Percentiles rank a stretch among this genome's conserved stretches.
These are phyloP conservation scores for Striga hermonthica DNA, from an alignment of 305 asterid species.

Conservation along the genomic window DNA sequence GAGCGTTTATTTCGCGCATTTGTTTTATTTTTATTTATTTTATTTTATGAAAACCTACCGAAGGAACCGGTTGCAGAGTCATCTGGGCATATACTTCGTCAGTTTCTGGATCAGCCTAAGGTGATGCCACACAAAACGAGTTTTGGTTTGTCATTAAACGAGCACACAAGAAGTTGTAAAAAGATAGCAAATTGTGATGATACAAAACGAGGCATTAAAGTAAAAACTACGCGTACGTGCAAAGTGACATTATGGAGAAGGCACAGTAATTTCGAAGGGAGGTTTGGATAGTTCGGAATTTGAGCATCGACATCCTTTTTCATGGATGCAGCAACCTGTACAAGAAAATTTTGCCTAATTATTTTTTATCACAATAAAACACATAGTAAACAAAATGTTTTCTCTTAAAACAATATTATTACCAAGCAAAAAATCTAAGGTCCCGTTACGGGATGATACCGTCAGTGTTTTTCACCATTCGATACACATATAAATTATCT, in stretches of 20 bases:
- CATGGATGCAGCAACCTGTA: slow-evolving; percentile 19
- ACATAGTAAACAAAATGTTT: no score
- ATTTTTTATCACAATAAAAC: background rate
- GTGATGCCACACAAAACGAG: background rate
- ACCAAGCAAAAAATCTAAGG: no score
- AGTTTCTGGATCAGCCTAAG: slow-evolving; percentile 12
- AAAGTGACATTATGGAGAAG: slow-evolving; percentile 11
- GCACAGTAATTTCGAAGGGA: slow-evolving; percentile 8
- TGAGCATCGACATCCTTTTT: slow-evolving; percentile 17
- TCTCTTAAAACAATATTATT: no score
- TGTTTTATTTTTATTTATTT: no score
- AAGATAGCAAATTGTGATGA: background rate
- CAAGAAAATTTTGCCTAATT: background rate
- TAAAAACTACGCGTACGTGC: background rate
- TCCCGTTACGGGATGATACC: no score
- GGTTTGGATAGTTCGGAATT: slow-evolving; percentile 11
- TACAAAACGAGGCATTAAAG: background rate
- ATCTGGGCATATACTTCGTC: slow-evolving; percentile 19
- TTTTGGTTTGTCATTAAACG: background rate
- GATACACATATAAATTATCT: no score
- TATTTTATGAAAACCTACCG: background rate
- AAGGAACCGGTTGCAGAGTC: slow-evolving; percentile 12
- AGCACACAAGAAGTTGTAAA: background rate
- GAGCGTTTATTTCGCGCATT: no score
- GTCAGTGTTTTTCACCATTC: no score